Base-by-base conservation (phyloP, 345 rosid species). In the Eutrema yunnanense region DNA sequence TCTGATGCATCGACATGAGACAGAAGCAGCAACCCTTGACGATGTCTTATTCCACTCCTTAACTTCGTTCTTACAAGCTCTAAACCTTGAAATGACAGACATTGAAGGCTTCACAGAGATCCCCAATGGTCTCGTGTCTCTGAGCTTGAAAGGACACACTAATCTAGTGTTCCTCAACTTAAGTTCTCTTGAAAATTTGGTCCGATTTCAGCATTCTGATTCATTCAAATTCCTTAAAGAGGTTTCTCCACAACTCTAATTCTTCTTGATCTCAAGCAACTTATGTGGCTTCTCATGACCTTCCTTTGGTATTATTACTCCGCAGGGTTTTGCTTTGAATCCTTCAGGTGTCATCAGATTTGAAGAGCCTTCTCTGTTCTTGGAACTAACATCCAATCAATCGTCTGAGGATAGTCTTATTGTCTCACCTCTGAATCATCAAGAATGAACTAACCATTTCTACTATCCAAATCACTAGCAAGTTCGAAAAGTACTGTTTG, bases 111-210 rank as follows among this genome's bases (percentile, higher is more conserved):
- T 63, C 22, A 44, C 14, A 6, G 63, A 63, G 16, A 53, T 53
- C 55, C 6, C 19, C 29, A 72, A 34, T 9, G 70, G 9, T 53
- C 54, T 72, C 6, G 69, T 22, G 5, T 22, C 42, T 5, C 10
- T 72, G 3, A 50, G 34, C 7, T 44, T 72, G 3, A 52, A 72
- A 51, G 53, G 46, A 33, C 37, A 62, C 38, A 9, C 16, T 53
- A 22, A 62, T 53, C 55, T 62, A 33, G 38, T 72, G 32, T 63
- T 43, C 76, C 56, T 72, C 12, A 52, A 32, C 6, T 22, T 72
- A 2, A 22, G 11, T 42, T 52, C 37, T 29, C 16, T 6, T 22
- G 60, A 33, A 5, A 44, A 42, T 13, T 11, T 62, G 8, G 47
- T 19, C 12, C 30, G 3, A 4, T 62, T 52, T 63, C 63, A 44